Base-by-base conservation (phyloP, 1,284 basidiomycete genomes). In the Vanrija humicola region DNA sequence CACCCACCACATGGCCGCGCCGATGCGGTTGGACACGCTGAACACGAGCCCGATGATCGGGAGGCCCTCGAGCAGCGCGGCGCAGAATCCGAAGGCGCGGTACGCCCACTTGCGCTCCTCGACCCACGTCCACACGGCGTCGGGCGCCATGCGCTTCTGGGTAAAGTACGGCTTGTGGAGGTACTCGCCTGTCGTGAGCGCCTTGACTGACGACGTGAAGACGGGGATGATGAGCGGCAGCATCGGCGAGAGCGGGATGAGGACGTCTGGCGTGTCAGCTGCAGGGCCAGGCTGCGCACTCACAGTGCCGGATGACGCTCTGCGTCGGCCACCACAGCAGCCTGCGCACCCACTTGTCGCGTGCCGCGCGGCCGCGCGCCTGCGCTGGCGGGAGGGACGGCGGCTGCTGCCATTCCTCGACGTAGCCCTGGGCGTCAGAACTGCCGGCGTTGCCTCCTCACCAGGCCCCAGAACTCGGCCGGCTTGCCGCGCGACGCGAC, bases 101-200 rank as follows among this genome's bases (percentile, higher is more conserved):
- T 93, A 92, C 55, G 88, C 86, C 87, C 88, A 90, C 70, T 88
- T 89, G 28, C 88, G 83, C 71, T 94, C 90, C 66, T 90, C 87
- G 58, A 93, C 82, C 76, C 89, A 94, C 0, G 85, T 76, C 12
- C 84, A 84, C 8, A 83, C 76, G 68, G 92, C 83, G 26, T 81
- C 73, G 5, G 80, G 73, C 0, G 82, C 82, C 90, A 94, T 92
- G 50, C 83, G 83, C 76, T 93, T 94, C 5, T 85, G 78, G 56
- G 83, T 80, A 61, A 91, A 94, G 69, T 92, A 93, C 1, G 86
- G 84, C 64, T 80, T 78, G 71, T 92, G 89, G 2, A 91, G 80
- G 61, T 83, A 79, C 16, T 84, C 80, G 2, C 85, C 86, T 0
- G 87, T 90, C 1, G 82, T 82, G 21, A 90, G 70, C 0, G 85